A percentile compares a stretch with the other conserved stretches of the same genome.
These are phyloP conservation scores for Solanum tarijense DNA, from an alignment of 257 asterid species.

Conservation along the genomic window DNA sequence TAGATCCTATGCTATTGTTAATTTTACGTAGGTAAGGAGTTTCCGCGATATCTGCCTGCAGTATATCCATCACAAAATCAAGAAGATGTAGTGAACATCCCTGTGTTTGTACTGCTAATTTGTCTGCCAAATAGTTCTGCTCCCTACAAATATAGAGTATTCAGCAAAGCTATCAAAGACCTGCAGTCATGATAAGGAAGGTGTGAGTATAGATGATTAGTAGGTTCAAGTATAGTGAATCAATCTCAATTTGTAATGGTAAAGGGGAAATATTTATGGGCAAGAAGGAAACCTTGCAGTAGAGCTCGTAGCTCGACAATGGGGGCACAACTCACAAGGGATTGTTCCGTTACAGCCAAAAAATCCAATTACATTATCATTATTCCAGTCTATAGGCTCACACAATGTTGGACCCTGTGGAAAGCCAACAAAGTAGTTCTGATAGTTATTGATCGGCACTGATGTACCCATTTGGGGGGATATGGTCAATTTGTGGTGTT, in stretches of 20 bases:
- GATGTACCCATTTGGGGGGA: not conserved
- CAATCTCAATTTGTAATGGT: not conserved
- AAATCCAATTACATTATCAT: no score
- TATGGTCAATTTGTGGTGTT: not conserved
- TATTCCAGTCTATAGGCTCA: no score
- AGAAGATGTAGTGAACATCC: not conserved
- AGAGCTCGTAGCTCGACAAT: not conserved
- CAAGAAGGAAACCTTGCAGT: not conserved
- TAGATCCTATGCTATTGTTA: not conserved
- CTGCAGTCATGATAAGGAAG: not conserved
- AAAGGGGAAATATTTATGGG: not conserved
- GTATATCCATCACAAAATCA: not conserved
- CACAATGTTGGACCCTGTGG: not conserved
- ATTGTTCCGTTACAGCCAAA: no score
- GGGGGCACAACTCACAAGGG: not conserved
- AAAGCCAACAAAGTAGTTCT: not conserved
- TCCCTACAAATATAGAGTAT: not conserved
- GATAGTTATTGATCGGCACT: not conserved
- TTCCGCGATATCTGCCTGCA: not conserved
- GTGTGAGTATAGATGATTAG: not conserved
- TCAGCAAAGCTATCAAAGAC: not conserved
- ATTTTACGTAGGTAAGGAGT: not conserved
- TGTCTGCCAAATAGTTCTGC: not conserved
- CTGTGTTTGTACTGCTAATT: not conserved
- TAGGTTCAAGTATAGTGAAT: not conserved